Evolutionary conservation across 2,329 filamentous ascomycete genomes (phyloP).

Genomic region (Daldinia sp.): DNA sequence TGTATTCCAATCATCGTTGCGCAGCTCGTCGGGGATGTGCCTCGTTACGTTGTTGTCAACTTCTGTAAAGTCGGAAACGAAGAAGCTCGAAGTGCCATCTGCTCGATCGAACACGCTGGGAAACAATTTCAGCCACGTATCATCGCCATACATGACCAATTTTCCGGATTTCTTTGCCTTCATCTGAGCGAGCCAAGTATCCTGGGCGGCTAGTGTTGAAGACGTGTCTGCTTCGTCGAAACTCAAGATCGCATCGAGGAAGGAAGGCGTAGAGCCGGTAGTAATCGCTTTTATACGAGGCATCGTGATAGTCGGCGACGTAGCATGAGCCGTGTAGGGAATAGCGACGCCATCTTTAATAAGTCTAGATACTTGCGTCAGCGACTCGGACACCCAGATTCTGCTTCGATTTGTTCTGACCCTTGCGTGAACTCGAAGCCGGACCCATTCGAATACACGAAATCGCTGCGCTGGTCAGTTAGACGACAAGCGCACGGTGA

Average conservation of each 20-base stretch:
- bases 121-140: conserved; percentile 98
- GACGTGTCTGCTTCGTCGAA: conserved; percentile 94
- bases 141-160: conserved; percentile 95
- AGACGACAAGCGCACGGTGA: conserved; percentile 23
- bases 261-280: conserved; percentile 97
- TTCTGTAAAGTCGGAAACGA: conserved; percentile 97
- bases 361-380: conserved; percentile 65
- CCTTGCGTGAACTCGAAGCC: conserved; percentile 90
- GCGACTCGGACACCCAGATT: conserved; percentile 14
- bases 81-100: conserved; percentile 97
- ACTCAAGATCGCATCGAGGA: conserved; percentile 95
- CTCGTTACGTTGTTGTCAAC: conserved; percentile 98
- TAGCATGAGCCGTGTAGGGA: conserved; percentile 94
- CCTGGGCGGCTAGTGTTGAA: conserved; percentile 87
- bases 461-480: conserved; percentile 73
- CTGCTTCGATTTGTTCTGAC: conserved; percentile 60
- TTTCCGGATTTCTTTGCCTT: conserved; percentile 78
- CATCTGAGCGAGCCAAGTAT: conserved; percentile 96
- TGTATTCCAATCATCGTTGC: conserved; percentile 85
- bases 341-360: conserved; percentile 86
- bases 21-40: conserved; percentile 82
- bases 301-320: conserved; percentile 98
- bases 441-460: conserved; percentile 85
- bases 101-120: conserved; percentile 86
- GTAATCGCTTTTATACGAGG: conserved; percentile 97